Evolutionary conservation across 2,329 filamentous ascomycete species (phyloP), one percentile per base, ranked within the genome.

Genomic region (Neonectria punicea): DNA sequence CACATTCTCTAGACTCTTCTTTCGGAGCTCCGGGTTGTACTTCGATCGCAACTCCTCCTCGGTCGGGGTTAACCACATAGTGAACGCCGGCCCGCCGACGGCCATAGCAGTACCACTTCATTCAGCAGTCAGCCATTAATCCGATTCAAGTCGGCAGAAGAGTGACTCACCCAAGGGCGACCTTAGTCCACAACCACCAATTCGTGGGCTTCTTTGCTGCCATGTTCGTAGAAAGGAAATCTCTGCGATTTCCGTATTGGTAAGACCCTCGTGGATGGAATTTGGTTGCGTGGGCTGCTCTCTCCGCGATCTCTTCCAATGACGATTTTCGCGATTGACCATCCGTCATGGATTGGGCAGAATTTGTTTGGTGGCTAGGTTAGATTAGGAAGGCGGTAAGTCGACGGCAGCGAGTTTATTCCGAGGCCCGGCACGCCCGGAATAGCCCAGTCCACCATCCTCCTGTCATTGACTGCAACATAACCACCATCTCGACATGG

Each of bases 1-100:
- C 18, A 93, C 88, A 63, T 90, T 88, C 79, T 94, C 94, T n/a
- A 97, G 83, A 67, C 92, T 94, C 75, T 92, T 89, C 79, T 93
- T 92, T 77, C 96, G 92, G n/a, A 99, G 87, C 36, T 98, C 96
- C 1, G 95, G 95, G 79, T 95, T 98, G 83, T 98, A 98, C 80
- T 87, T 89, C 83, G 93, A 85, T 84, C 97, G 94, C 46, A 99
- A 86, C 82, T 98, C 94, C 80, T 98, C 96, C 73, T 98, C 94
- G 13, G 92, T 91, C 2, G 96, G 96, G 50, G 87, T 87, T 51
- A 97, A 82, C 79, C 90, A 97, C 81, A 90, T 88, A 47, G 95
- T 92, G 58, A 98, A 83, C 16, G 92, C 91, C 25, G 96, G 96
- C 4, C 96, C 96, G 57, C 96, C 96, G 65, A 98, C 85, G 75